Conservation (phyloP, 345 rosid species). For the Nephelium lappaceum region DNA sequence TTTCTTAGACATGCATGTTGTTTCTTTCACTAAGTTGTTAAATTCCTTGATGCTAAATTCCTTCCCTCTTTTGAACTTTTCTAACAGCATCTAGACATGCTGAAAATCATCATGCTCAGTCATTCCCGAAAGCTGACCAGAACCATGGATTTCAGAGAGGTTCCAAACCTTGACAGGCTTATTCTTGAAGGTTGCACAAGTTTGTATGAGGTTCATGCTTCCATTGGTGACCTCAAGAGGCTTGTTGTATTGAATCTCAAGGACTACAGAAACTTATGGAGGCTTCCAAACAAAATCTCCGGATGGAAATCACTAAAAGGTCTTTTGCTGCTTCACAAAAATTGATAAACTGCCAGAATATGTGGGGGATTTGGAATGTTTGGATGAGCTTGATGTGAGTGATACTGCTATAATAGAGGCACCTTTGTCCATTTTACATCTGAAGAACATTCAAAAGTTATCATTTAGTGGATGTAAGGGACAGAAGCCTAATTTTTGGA, state of each 20-base stretch:
- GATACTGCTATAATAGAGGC: slow-evolving; percentile 9
- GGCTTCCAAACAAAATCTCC: slow-evolving; percentile 21
- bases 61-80: neutral
- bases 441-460: slow-evolving; percentile 11
- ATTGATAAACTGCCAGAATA: slow-evolving; percentile 9
- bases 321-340: slow-evolving; percentile 6
- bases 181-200: slow-evolving; percentile 19
- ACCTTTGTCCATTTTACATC: slow-evolving; percentile 4
- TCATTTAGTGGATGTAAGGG: slow-evolving; percentile 16
- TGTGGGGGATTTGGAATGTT: slow-evolving; percentile 1
- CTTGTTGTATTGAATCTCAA: slow-evolving; percentile 25
- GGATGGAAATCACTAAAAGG: slow-evolving; percentile 18
- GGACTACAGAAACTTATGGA: slow-evolving; percentile 27
- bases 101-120: slow-evolving; percentile 7
- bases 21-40: neutral
- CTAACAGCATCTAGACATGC: neutral
- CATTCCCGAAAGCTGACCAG: slow-evolving; percentile 5
- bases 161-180: slow-evolving; percentile 21
- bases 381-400: slow-evolving; percentile 18
- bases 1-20: neutral
- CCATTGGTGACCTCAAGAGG: slow-evolving; percentile 19
- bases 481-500: neutral
- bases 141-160: slow-evolving; percentile 14
- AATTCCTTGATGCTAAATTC: neutral
- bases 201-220: slow-evolving; percentile 23